These are phyloP conservation scores for Leccinellum luteum DNA, from an alignment of 768 basidiomycete species.

Conservation along the genomic window DNA sequence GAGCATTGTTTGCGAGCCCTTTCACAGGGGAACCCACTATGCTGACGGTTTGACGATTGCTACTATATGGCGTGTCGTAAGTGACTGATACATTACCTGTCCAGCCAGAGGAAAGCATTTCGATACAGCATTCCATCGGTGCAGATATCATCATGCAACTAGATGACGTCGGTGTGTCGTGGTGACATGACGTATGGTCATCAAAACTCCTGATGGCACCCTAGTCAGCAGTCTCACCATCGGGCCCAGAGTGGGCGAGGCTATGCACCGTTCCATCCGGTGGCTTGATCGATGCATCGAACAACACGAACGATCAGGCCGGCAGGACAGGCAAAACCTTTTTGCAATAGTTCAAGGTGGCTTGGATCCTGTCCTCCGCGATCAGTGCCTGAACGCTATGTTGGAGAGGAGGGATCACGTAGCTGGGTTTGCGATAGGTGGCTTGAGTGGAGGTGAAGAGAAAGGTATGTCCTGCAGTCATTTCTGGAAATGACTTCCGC, in stretches of 20 bases:
- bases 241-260: conserved; percentile 80
- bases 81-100: not conserved
- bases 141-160: conserved; percentile 96
- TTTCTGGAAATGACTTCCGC: conserved; percentile 4
- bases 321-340: conserved; percentile 67
- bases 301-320: conserved; percentile 68
- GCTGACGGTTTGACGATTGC: conserved; percentile 57
- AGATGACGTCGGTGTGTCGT: conserved; percentile 77
- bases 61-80: not conserved
- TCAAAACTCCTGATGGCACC: conserved; percentile 1
- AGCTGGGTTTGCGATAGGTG: conserved; percentile 90
- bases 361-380: conserved; percentile 65
- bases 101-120: conserved; percentile 89
- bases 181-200: not conserved
- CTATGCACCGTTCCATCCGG: conserved; percentile 83
- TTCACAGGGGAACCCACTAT: conserved; percentile 87
- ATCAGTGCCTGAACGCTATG: conserved; percentile 81
- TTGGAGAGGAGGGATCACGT: conserved; percentile 68
- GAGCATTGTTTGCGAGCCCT: conserved; percentile 80
- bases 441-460: conserved; percentile 87
- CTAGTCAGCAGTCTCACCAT: conserved; percentile 77
- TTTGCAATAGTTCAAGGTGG: conserved; percentile 95
- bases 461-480: conserved; percentile 54
- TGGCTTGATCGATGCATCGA: conserved; percentile 90
- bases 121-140: conserved; percentile 86